Conservation (phyloP, 108 stramenopile species). For the Aurantiochytrium sp. region DNA sequence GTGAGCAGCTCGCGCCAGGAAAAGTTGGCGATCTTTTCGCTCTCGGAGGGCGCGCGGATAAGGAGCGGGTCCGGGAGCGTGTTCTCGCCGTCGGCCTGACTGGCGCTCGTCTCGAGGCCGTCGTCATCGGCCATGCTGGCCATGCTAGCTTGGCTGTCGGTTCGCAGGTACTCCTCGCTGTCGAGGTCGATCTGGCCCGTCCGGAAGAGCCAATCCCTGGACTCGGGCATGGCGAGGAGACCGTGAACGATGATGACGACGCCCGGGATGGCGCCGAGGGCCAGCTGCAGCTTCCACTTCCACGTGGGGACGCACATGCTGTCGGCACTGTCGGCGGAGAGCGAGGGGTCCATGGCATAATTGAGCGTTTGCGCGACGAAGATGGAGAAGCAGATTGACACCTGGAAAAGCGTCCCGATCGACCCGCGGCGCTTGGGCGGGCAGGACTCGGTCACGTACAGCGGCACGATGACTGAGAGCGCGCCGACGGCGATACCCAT, state of each 20-base stretch:
- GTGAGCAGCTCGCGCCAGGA: background rate
- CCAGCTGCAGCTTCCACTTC: conserved; percentile 13
- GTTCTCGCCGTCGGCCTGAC: background rate
- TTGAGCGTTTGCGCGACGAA: background rate
- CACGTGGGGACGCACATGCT: conserved; percentile 7
- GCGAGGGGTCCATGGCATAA: background rate
- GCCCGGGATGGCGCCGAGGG: background rate
- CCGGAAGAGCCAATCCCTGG: background rate
- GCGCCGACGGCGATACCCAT: background rate
- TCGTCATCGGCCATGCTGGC: background rate
- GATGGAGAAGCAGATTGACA: conserved; percentile 2
- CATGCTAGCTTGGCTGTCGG: background rate
- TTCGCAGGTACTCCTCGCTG: background rate
- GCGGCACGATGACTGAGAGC: background rate
- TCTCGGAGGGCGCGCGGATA: background rate
- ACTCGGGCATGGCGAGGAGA: background rate
- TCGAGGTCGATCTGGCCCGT: background rate
- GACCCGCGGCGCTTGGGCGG: background rate
- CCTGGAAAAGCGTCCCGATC: background rate
- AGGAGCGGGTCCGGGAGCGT: background rate
- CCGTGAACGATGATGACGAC: background rate
- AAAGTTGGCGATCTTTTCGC: background rate
- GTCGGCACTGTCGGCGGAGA: background rate
- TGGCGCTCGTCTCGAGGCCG: background rate
- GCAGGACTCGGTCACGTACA: background rate